Percentiles rank a stretch among this genome's conserved stretches.
Conservation (phyloP, 2,329 filamentous ascomycete species). For the Zopfia rhizophila region DNA sequence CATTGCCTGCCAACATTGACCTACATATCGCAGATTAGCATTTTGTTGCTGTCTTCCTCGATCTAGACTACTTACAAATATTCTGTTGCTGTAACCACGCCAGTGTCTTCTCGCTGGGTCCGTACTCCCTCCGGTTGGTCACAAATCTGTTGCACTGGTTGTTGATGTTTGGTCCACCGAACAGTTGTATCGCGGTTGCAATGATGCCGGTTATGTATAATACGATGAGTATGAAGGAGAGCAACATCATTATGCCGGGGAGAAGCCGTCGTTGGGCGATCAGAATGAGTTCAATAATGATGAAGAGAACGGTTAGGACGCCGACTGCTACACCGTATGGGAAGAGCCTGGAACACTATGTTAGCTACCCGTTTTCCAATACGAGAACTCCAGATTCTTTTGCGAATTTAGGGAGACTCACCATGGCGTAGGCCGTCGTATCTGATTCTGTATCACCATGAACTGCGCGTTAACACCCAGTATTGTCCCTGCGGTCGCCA, state of each 20-base stretch:
- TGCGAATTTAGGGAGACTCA: conserved; percentile 45
- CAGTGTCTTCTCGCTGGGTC: conserved; percentile 65
- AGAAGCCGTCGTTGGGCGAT: conserved; percentile 66
- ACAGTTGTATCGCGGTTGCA: conserved; percentile 71
- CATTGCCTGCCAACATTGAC: conserved; percentile 70
- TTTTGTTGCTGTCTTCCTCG: not conserved
- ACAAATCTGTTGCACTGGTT: conserved; percentile 69
- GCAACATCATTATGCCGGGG: conserved; percentile 68
- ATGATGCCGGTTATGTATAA: conserved; percentile 71
- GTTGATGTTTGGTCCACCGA: conserved; percentile 67
- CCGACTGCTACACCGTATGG: conserved; percentile 70
- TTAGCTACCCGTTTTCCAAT: conserved; percentile 14
- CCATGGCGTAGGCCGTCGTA: conserved; percentile 69
- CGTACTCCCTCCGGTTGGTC: conserved; percentile 56
- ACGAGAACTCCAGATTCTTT: conserved; percentile 13
- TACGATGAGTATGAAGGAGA: conserved; percentile 70
- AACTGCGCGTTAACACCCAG: conserved; percentile 71
- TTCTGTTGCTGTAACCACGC: conserved; percentile 71
- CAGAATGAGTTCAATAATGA: conserved; percentile 67
- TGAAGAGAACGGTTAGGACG: conserved; percentile 66
- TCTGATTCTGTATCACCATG: conserved; percentile 66
- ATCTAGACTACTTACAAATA: conserved; percentile 63
- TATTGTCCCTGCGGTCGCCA: conserved; percentile 66
- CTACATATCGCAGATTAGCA: conserved; percentile 45
- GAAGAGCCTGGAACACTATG: conserved; percentile 64